These are phyloP conservation scores for Yamagishiella unicocca DNA, from an alignment of 139 green algal genomes.

Conservation along the genomic window DNA sequence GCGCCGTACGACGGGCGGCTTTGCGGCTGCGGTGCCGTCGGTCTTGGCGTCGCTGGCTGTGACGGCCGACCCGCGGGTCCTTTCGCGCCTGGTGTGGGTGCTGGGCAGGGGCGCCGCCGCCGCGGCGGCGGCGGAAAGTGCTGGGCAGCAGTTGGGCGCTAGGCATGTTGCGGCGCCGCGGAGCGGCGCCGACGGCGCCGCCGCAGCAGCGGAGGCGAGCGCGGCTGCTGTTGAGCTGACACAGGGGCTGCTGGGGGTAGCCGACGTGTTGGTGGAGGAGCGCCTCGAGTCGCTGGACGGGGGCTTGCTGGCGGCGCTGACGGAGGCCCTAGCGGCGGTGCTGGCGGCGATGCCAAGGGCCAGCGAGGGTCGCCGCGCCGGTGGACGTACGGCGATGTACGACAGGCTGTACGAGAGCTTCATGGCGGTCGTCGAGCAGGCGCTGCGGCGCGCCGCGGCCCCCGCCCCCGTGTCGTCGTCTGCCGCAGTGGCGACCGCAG, in stretches of 20 bases:
- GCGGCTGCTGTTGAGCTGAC: not conserved
- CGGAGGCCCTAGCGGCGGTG: not conserved
- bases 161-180: too few relatives aligned
- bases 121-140: not conserved
- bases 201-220: not conserved
- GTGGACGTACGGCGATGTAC: not conserved
- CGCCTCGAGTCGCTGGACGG: not conserved
- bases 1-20: not conserved
- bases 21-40: not conserved
- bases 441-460: not conserved
- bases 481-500: not conserved
- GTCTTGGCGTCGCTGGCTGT: not conserved
- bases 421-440: not conserved
- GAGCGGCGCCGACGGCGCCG: not conserved
- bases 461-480: not conserved
- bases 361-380: too few relatives aligned
- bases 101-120: conserved; percentile 4
- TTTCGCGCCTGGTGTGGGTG: conserved; percentile 11
- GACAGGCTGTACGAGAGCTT: not conserved
- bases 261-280: not conserved
- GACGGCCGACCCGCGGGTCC: not conserved
- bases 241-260: not conserved
- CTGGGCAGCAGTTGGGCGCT: too few relatives aligned
- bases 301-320: not conserved
- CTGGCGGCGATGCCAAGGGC: not conserved